A percentile compares a stretch with the other conserved stretches of the same genome.
Evolutionary conservation across 2,329 filamentous ascomycete genomes (phyloP).

Genomic region (Kalmusia sp.): DNA sequence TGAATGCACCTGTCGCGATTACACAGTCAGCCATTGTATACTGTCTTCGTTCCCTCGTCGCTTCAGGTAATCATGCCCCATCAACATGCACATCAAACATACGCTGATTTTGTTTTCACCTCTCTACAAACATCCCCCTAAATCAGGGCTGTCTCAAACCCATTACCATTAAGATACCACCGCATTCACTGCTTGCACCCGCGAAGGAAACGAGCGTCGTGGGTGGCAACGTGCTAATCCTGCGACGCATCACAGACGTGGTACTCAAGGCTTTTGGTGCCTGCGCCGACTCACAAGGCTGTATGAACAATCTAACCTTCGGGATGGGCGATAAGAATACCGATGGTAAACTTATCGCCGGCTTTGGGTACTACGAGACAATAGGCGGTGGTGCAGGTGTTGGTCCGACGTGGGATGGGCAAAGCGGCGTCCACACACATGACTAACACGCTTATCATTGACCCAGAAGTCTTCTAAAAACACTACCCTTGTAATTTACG

Average conservation of each 20-base stretch:
- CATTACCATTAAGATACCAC: slow-evolving; percentile 43
- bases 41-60: no score
- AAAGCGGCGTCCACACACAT: slow-evolving; percentile 30
- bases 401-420: background rate
- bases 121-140: slow-evolving; percentile 48
- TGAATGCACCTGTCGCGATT: slow-evolving; percentile 47
- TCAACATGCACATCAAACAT: no score
- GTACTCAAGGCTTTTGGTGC: slow-evolving; percentile 23
- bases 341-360: slow-evolving; percentile 24
- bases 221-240: slow-evolving; percentile 16
- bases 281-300: slow-evolving; percentile 23
- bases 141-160: slow-evolving; percentile 51
- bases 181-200: slow-evolving; percentile 43
- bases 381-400: slow-evolving; percentile 43
- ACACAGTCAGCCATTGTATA: slow-evolving; percentile 64
- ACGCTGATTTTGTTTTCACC: no score
- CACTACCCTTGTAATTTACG: slow-evolving; percentile 45
- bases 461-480: slow-evolving; percentile 46
- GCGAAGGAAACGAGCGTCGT: slow-evolving; percentile 39
- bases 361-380: slow-evolving; percentile 38
- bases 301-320: slow-evolving; percentile 38
- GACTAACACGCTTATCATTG: slow-evolving; percentile 44
- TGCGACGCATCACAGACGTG: slow-evolving; percentile 26
- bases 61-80: no score
- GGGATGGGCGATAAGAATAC: slow-evolving; percentile 40